Conservation (phyloP, 352 stramenopile species). For the Phytophthora melonis region DNA sequence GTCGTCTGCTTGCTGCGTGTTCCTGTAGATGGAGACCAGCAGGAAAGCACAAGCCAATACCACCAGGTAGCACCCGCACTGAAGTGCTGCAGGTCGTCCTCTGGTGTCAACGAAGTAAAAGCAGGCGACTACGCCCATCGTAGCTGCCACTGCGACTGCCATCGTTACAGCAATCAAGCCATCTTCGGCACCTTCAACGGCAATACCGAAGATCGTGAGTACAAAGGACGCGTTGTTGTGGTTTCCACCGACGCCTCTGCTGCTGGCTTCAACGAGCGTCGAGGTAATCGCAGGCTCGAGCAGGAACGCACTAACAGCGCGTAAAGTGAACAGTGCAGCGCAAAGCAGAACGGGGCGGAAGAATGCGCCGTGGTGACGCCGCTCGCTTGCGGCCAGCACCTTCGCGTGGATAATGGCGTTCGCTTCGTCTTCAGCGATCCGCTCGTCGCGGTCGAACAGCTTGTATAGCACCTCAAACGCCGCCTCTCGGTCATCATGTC, state of each 20-base stretch:
- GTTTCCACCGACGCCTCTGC: slow-evolving; percentile 31
- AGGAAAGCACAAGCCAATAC: slow-evolving; percentile 56
- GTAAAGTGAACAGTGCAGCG: slow-evolving; percentile 56
- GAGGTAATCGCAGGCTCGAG: slow-evolving; percentile 66
- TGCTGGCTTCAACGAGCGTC: slow-evolving; percentile 36
- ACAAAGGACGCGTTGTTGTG: slow-evolving; percentile 50
- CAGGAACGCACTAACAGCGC: slow-evolving; percentile 55
- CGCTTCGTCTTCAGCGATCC: slow-evolving; percentile 68
- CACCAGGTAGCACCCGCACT: slow-evolving; percentile 70
- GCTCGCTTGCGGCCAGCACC: slow-evolving; percentile 61
- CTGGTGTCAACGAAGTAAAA: slow-evolving; percentile 77
- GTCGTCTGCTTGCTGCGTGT: slow-evolving; percentile 25
- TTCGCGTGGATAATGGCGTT: slow-evolving; percentile 83
- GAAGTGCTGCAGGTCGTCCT: slow-evolving; percentile 59
- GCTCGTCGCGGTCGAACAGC: slow-evolving; percentile 62
- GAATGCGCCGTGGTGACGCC: slow-evolving; percentile 69
- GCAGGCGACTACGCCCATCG: slow-evolving; percentile 58
- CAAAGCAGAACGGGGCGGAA: slow-evolving; percentile 75
- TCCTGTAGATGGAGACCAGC: slow-evolving; percentile 53
- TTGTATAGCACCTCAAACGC: slow-evolving; percentile 68
- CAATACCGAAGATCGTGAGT: slow-evolving; percentile 70
- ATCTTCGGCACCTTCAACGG: slow-evolving; percentile 60
- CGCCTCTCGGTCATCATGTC: slow-evolving; percentile 75
- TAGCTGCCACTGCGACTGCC: slow-evolving; percentile 52
- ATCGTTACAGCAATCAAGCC: slow-evolving; percentile 56